phyloP scores from a whole-genome alignment of 1,139 yeast genomes.

The Saccharomycopsis phalli region DNA sequence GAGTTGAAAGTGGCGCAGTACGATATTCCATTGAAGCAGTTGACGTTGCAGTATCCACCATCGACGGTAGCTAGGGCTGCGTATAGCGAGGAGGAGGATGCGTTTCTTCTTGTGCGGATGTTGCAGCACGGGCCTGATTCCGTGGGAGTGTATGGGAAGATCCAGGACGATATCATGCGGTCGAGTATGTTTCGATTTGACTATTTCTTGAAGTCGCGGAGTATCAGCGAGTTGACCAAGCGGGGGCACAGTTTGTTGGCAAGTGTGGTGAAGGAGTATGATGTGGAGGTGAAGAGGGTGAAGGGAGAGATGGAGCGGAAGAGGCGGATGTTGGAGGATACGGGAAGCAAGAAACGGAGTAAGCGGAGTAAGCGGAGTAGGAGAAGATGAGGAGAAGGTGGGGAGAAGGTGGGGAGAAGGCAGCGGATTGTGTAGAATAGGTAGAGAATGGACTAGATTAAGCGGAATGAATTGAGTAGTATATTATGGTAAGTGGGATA shows the following conservation, averaged over 20 bases:
- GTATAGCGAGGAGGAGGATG: slow-evolving; percentile 67
- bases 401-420: neutral
- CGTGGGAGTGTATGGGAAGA: slow-evolving; percentile 54
- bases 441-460: too few relatives aligned
- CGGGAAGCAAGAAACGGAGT: neutral
- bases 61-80: slow-evolving; percentile 51
- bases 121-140: slow-evolving; percentile 60
- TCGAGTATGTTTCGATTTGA: slow-evolving; percentile 61
- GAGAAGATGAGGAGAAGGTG: neutral
- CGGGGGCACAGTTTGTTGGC: slow-evolving; percentile 59
- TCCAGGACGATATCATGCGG: slow-evolving; percentile 51
- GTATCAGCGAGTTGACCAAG: slow-evolving; percentile 54
- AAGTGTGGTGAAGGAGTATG: slow-evolving; percentile 55
- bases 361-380: slow-evolving; percentile 6
- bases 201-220: slow-evolving; percentile 63
- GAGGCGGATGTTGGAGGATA: slow-evolving; percentile 8
- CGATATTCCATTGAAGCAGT: slow-evolving; percentile 56
- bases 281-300: slow-evolving; percentile 17
- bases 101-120: slow-evolving; percentile 57
- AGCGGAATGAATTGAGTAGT: too few relatives aligned
- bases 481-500: too few relatives aligned
- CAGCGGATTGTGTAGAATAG: too few relatives aligned
- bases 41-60: slow-evolving; percentile 51
- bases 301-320: slow-evolving; percentile 7
- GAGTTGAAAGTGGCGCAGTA: slow-evolving; percentile 55